phyloP scores from a whole-genome alignment of 2,329 filamentous ascomycete genomes.

The Colletotrichum phormii region DNA sequence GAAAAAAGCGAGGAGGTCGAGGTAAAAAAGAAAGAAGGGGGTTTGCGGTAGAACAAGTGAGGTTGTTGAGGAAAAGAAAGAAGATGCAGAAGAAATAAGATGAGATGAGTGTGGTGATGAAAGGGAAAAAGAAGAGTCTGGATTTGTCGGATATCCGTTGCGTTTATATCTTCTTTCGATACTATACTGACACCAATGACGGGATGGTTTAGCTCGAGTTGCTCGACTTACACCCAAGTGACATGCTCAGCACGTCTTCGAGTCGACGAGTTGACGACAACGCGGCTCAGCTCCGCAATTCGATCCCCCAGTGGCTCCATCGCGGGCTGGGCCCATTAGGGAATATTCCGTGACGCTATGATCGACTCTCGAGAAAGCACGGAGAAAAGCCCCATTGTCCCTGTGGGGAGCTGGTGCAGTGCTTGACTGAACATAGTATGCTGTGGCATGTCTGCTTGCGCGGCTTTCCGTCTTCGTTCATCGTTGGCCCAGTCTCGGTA shows the following conservation, averaged over 20 bases:
- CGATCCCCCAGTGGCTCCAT: constrained; percentile 10
- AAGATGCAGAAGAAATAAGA: constrained; percentile 10
- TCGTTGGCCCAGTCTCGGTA: constrained; percentile 3
- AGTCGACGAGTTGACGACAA: constrained; percentile 4
- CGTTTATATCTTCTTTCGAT: constrained; percentile 18
- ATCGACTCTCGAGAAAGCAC: background rate
- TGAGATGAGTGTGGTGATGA: constrained; percentile 23
- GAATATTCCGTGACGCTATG: constrained; percentile 13
- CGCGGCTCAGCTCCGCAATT: constrained; percentile 16
- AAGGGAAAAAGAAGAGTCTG: background rate
- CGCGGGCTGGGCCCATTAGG: constrained; percentile 11
- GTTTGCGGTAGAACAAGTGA: constrained; percentile 1
- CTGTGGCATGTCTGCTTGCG: constrained; percentile 25
- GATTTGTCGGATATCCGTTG: background rate
- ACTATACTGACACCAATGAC: background rate
- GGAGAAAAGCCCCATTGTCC: constrained; percentile 7
- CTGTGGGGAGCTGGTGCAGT: background rate
- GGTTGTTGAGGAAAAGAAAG: constrained; percentile 20
- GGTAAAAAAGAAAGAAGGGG: background rate
- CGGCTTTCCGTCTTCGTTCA: background rate
- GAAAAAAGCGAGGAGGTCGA: background rate
- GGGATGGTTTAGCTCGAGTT: background rate
- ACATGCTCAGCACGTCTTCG: constrained; percentile 6
- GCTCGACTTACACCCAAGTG: constrained; percentile 1
- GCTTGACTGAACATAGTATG: constrained; percentile 1